Conservation (phyloP, 352 stramenopile species). For the Phytopythium montanum region DNA sequence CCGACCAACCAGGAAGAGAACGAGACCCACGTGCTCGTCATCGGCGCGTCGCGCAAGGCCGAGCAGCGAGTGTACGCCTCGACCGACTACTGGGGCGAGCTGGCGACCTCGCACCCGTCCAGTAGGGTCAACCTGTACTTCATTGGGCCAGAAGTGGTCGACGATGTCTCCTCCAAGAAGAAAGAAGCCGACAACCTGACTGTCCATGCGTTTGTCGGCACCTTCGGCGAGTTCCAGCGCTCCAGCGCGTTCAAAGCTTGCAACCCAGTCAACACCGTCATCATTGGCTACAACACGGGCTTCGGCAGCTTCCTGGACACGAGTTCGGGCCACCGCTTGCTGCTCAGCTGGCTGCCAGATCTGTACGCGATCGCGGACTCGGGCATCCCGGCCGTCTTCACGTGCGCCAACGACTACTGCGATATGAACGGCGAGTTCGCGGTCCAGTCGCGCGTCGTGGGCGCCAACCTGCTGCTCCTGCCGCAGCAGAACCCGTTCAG, state of each 20-base stretch:
- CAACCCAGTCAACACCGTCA: conserved; percentile 35
- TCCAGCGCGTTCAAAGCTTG: conserved; percentile 25
- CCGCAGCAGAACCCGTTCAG: conserved; percentile 74
- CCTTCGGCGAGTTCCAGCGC: conserved; percentile 46
- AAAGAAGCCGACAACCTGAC: conserved; percentile 20
- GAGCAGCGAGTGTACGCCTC: conserved; percentile 66
- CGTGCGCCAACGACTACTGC: conserved; percentile 74
- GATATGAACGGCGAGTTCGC: conserved; percentile 81
- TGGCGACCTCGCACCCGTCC: conserved; percentile 33
- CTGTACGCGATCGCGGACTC: conserved; percentile 51
- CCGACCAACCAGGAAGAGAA: no score
- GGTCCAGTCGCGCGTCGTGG: conserved; percentile 58
- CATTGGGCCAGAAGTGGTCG: conserved; percentile 52
- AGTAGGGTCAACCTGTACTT: conserved; percentile 46
- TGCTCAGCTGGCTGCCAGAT: conserved; percentile 75
- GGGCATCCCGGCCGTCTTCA: conserved; percentile 57
- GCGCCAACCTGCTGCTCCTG: conserved; percentile 54
- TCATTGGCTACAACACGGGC: conserved; percentile 72
- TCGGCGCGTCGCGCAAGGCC: conserved; percentile 62
- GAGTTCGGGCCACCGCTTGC: conserved; percentile 24
- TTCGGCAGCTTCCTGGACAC: conserved; percentile 80
- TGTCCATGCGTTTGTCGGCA: conserved; percentile 27
- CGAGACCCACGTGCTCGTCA: conserved; percentile 36
- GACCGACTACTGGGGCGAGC: conserved; percentile 67
- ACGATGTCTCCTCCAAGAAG: conserved; percentile 8